phyloP scores from a whole-genome alignment of 306 rosid species.

The Cicer cuneatum region DNA sequence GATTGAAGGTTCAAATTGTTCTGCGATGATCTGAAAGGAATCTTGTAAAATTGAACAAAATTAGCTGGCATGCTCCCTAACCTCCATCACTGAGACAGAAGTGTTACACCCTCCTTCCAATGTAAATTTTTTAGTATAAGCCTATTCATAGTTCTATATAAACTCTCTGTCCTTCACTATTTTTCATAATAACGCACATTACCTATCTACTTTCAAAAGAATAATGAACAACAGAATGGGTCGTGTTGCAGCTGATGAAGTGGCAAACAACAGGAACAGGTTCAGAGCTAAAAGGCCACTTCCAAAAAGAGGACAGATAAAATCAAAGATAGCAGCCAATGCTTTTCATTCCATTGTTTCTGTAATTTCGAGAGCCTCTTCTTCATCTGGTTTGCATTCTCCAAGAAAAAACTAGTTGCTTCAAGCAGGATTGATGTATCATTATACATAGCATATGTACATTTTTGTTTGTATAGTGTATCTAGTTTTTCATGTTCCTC shows the following conservation, averaged over 20 bases:
- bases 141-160: slow-evolving; percentile 48
- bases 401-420: slow-evolving; percentile 41
- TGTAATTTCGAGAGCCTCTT: slow-evolving; percentile 51
- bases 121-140: neutral
- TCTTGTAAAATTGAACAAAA: slow-evolving; percentile 43
- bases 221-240: slow-evolving; percentile 59
- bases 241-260: slow-evolving; percentile 46
- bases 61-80: slow-evolving; percentile 67
- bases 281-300: slow-evolving; percentile 46
- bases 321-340: slow-evolving; percentile 51
- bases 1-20: slow-evolving; percentile 45
- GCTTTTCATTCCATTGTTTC: slow-evolving; percentile 55
- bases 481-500: slow-evolving; percentile 7
- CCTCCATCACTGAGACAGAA: slow-evolving; percentile 42
- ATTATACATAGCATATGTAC: neutral
- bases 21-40: slow-evolving; percentile 54
- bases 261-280: slow-evolving; percentile 31
- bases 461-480: slow-evolving; percentile 20
- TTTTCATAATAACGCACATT: neutral
- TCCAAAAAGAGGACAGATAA: slow-evolving; percentile 63
- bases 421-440: neutral
- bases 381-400: slow-evolving; percentile 44
- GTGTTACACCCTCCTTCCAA: slow-evolving; percentile 32
- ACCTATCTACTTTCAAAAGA: neutral
- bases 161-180: slow-evolving; percentile 22